These are phyloP conservation scores for Sphaerulina musiva DNA, from an alignment of 2,329 filamentous ascomycete species.

Conservation along the genomic window DNA sequence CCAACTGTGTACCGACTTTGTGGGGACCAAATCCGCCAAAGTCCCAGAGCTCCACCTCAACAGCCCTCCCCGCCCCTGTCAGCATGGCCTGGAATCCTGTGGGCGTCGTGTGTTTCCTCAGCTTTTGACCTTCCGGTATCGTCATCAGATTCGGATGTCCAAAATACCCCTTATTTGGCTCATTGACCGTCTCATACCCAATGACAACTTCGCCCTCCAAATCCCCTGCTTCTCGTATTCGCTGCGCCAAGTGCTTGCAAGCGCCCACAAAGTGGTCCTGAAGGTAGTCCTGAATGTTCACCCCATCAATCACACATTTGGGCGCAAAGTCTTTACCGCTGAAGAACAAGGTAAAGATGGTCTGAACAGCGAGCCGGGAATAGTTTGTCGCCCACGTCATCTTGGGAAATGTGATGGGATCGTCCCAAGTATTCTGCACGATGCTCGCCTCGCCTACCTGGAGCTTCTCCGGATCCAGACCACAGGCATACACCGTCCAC, in stretches of 20 bases:
- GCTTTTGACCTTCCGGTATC: conserved; percentile 77
- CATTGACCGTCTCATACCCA: conserved; percentile 95
- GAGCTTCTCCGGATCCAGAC: conserved; percentile 80
- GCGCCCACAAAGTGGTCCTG: conserved; percentile 79
- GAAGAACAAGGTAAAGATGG: conserved; percentile 93
- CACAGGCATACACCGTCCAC: conserved; percentile 95
- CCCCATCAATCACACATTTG: conserved; percentile 87
- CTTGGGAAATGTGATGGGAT: conserved; percentile 82
- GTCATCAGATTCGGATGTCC: conserved; percentile 74
- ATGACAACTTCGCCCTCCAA: conserved; percentile 81
- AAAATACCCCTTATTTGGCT: conserved; percentile 83
- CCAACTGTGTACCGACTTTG: conserved; percentile 72
- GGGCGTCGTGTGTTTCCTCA: conserved; percentile 87
- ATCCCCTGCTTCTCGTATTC: conserved; percentile 84
- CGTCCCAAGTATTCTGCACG: conserved; percentile 87
- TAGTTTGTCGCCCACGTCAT: conserved; percentile 99
- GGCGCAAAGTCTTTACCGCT: conserved; percentile 86
- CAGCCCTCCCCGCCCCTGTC: conserved; percentile 82
- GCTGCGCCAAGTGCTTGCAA: conserved; percentile 69
- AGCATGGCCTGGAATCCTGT: conserved; percentile 92
- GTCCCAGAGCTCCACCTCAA: conserved; percentile 85
- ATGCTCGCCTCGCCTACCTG: conserved; percentile 81
- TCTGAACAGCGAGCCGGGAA: conserved; percentile 74
- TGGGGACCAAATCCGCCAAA: conserved; percentile 90
- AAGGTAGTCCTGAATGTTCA: conserved; percentile 94